Base-by-base conservation (phyloP, 108 stramenopile genomes). In the Conticribra weissflogii region DNA sequence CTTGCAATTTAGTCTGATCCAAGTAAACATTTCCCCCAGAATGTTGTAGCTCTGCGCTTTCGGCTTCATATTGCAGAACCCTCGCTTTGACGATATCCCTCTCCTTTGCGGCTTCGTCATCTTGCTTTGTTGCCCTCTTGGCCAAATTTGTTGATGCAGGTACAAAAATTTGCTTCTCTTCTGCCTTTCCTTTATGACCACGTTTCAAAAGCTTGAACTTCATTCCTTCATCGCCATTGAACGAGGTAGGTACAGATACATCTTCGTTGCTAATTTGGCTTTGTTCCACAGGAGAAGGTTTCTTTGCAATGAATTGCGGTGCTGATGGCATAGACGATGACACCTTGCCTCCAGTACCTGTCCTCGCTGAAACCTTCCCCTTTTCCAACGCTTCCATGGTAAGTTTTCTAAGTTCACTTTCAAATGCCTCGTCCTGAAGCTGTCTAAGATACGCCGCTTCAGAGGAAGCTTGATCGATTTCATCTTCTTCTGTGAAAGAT, bases 171-270 rank as follows among this genome's bases (percentile, higher is more conserved):
- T 83, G 78, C 66, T 92, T 92, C 21, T 92, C 88, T 69, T 97
- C 97, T 63, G 90, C 74, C 62, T 90, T 92, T 31, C 97, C 97
- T 76, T 93, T 93, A 79, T 85, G 88, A 7, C 97, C 96, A 47
- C 94, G 89, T 76, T 95, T 95, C 9, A 98, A 66, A 33, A 98
- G 78, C 63, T 94, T 90, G 72, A 98, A 95, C 12, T 66, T 76
- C 63, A 97, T 88, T 24, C 93, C 96, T 25, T 79, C 61, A 21
- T 74, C 87, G 7, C 90, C 90, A 64, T 76, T 81, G 48, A n/a
- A n/a, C n/a, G 88, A 84, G 34, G 85, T 72, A 19, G 54, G 59
- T 25, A 57, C 50, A 16, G 19, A 47, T 52, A 49, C 41, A 19
- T 61, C 66, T 34, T 47, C 33, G 28, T 88, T 72, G 34, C 25